Evolutionary conservation across 495 filamentous ascomycete species (phyloP).

Genomic region (Astrocystis sublimbata): DNA sequence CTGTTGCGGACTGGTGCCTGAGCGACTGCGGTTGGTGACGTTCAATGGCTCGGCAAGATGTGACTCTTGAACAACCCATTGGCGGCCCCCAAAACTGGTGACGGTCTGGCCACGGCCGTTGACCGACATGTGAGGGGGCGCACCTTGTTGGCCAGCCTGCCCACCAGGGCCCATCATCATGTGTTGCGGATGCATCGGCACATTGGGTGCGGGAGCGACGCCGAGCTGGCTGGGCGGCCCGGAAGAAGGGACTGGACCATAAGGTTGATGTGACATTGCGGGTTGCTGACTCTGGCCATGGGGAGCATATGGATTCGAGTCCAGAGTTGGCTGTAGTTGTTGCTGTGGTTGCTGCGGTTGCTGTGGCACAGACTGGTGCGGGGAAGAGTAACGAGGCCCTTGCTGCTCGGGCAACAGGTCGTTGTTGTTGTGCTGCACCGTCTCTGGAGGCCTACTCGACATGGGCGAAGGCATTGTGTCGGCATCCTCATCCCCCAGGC

Average conservation of each 20-base stretch:
- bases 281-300: not conserved
- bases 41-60: conserved; percentile 47
- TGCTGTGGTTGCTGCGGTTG: conserved; percentile 24
- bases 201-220: conserved; percentile 15
- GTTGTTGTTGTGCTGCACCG: conserved; percentile 24
- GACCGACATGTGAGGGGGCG: conserved; percentile 19
- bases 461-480: conserved; percentile 28
- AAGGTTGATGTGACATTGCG: conserved; percentile 21
- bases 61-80: conserved; percentile 49
- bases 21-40: conserved; percentile 36
- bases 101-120: conserved; percentile 23
- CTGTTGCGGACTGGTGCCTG: conserved; percentile 36
- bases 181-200: conserved; percentile 18
- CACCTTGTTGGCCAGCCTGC: conserved; percentile 19
- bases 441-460: conserved; percentile 25
- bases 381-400: conserved; percentile 12
- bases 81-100: conserved; percentile 26
- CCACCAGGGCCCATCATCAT: conserved; percentile 29
- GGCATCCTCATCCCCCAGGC: conserved; percentile 24
- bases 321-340: conserved; percentile 20
- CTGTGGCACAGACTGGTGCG: conserved; percentile 22
- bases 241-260: conserved; percentile 30
- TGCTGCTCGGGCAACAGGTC: conserved; percentile 21
- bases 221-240: conserved; percentile 25
- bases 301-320: conserved; percentile 2